These are phyloP conservation scores for Xylariaceae sp. DNA, from an alignment of 2,329 filamentous ascomycete species.

Conservation along the genomic window DNA sequence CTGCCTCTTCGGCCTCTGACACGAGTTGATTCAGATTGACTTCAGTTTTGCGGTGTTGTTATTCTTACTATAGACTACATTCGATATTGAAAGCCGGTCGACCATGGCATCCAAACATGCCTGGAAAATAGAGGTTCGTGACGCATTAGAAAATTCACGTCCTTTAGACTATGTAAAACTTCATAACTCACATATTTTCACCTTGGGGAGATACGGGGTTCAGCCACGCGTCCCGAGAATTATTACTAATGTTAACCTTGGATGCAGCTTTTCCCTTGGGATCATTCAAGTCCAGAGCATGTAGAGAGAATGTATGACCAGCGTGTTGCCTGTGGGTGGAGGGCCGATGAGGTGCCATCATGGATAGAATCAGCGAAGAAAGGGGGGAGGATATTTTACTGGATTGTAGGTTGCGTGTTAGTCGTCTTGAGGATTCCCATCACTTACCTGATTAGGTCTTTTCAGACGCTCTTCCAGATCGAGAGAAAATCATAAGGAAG, in stretches of 20 bases:
- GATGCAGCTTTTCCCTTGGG: slow-evolving; percentile 47
- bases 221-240: too few species aligned
- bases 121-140: slow-evolving; percentile 42
- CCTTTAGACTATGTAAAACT: too few species aligned
- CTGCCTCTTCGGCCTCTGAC: too few species aligned
- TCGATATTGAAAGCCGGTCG: not conserved
- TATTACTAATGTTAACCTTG: not conserved
- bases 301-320: slow-evolving; percentile 45
- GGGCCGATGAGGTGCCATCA: slow-evolving; percentile 39
- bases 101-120: slow-evolving; percentile 31
- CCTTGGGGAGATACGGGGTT: too few species aligned
- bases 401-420: slow-evolving; percentile 40
- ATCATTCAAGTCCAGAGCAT: slow-evolving; percentile 44
- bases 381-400: slow-evolving; percentile 44
- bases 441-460: slow-evolving; percentile 33
- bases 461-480: slow-evolving; percentile 33
- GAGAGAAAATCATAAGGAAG: slow-evolving; percentile 34
- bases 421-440: not conserved
- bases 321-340: slow-evolving; percentile 51
- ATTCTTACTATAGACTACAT: not conserved
- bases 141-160: slow-evolving; percentile 15
- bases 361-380: slow-evolving; percentile 40
- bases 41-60: not conserved
- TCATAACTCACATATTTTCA: too few species aligned
- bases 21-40: not conserved